Conservation (phyloP, 768 basidiomycete species). For the Tulasnella sp. region DNA sequence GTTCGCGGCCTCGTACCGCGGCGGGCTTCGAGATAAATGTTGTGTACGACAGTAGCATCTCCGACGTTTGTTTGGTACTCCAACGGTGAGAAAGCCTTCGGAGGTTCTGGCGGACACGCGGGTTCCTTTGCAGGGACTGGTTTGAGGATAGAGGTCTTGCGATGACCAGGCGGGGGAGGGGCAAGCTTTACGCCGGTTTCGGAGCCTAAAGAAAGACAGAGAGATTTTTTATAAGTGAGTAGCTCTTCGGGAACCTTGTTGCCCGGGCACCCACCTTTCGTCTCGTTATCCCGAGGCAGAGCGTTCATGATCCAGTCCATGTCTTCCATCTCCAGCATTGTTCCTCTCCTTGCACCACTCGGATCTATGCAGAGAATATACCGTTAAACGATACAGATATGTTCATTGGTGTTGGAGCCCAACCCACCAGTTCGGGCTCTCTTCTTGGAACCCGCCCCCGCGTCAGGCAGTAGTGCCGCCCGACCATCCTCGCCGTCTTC, state of each 20-base stretch:
- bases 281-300: no score
- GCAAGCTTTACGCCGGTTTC: not conserved
- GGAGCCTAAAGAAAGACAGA: not conserved
- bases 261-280: no score
- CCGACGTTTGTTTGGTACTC: not conserved
- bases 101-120: not conserved
- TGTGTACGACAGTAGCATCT: not conserved
- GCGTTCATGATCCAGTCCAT: no score
- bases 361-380: no score
- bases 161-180: not conserved
- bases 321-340: no score
- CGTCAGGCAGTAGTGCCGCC: no score
- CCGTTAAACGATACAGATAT: no score
- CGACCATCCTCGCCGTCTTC: no score
- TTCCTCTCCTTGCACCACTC: no score
- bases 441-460: no score
- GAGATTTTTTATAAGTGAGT: not conserved
- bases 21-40: not conserved
- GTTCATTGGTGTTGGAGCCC: no score
- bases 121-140: not conserved
- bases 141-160: not conserved
- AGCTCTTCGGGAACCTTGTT: not conserved
- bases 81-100: not conserved
- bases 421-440: no score
- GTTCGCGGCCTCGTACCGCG: not conserved